Evolutionary conservation across 495 filamentous ascomycete species (phyloP).

Genomic region (Gamarada debralockiae): DNA sequence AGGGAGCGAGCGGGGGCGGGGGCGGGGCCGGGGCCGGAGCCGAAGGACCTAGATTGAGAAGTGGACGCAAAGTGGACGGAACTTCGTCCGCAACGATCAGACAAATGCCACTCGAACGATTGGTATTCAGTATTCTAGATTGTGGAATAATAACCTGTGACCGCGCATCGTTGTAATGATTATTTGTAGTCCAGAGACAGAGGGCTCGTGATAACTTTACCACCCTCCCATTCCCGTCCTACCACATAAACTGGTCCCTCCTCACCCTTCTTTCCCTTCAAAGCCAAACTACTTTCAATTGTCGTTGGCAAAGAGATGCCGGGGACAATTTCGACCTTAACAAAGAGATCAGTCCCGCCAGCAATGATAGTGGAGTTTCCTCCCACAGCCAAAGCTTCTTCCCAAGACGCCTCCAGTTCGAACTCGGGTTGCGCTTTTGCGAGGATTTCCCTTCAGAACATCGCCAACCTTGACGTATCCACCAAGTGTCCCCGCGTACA

Average conservation of each 20-base stretch:
- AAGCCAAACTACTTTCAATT: conserved; percentile 15
- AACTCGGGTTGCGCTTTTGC: conserved; percentile 28
- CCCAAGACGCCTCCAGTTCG: conserved; percentile 14
- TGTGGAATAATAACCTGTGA: too few species aligned
- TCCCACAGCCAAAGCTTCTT: conserved; percentile 15
- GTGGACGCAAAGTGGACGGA: too few species aligned
- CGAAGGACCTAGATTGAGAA: too few species aligned
- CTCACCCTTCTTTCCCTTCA: not conserved
- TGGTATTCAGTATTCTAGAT: too few species aligned
- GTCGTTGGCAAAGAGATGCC: conserved; percentile 17
- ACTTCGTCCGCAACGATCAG: too few species aligned
- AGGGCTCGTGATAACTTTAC: too few species aligned
- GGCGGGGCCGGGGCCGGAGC: too few species aligned
- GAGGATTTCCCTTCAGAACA: conserved; percentile 22
- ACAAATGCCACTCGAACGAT: too few species aligned
- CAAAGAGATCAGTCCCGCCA: conserved; percentile 26
- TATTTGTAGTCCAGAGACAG: too few species aligned
- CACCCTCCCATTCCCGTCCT: too few species aligned
- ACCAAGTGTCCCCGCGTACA: conserved; percentile 23
- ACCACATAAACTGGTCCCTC: not conserved
- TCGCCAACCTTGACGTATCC: conserved; percentile 32
- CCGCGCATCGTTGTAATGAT: too few species aligned
- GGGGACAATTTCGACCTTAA: conserved; percentile 23
- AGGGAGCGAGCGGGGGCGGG: too few species aligned
- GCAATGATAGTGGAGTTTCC: conserved; percentile 20